A percentile compares a stretch with the other conserved stretches of the same genome.
These are phyloP conservation scores for Podila clonocystis DNA, from an alignment of 192 early-diverging fungal species.

Conservation along the genomic window DNA sequence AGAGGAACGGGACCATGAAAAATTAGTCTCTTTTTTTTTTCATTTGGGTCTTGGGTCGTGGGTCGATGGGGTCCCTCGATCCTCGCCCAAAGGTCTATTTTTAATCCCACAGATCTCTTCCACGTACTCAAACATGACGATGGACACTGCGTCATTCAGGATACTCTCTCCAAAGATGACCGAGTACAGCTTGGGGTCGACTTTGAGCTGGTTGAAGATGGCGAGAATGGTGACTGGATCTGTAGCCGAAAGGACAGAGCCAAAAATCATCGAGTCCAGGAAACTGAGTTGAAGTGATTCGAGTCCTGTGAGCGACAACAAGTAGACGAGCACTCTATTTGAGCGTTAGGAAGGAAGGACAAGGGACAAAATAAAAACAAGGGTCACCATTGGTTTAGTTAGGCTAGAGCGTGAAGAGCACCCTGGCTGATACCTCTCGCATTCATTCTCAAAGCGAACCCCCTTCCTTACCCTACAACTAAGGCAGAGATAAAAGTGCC, in stretches of 20 bases:
- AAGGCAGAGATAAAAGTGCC: slow-evolving; percentile 94
- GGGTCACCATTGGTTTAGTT: not conserved
- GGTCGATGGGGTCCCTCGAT: not conserved
- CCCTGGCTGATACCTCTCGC: not conserved
- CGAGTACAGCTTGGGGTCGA: slow-evolving; percentile 94
- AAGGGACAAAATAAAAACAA: slow-evolving; percentile 17
- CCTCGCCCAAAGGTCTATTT: not conserved
- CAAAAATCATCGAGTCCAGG: slow-evolving; percentile 94
- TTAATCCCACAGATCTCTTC: not conserved
- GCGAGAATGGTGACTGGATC: slow-evolving; percentile 97
- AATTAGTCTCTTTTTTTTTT: slow-evolving; percentile 1
- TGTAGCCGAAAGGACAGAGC: slow-evolving; percentile 94
- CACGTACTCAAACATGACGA: slow-evolving; percentile 88
- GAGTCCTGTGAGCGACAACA: slow-evolving; percentile 75
- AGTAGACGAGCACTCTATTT: slow-evolving; percentile 68
- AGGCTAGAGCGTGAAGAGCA: not conserved
- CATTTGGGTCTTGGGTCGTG: too few species aligned
- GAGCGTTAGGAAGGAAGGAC: slow-evolving; percentile 8
- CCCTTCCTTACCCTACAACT: slow-evolving; percentile 77
- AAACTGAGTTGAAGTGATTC: slow-evolving; percentile 78
- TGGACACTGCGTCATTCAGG: slow-evolving; percentile 97
- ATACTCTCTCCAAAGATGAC: slow-evolving; percentile 97
- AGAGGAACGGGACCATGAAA: not conserved
- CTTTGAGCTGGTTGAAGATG: slow-evolving; percentile 92
- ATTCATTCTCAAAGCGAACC: slow-evolving; percentile 1